Percentiles rank a stretch among this genome's conserved stretches.
These are phyloP conservation scores for Quercus phellos DNA, from an alignment of 331 rosid species.

Conservation along the genomic window DNA sequence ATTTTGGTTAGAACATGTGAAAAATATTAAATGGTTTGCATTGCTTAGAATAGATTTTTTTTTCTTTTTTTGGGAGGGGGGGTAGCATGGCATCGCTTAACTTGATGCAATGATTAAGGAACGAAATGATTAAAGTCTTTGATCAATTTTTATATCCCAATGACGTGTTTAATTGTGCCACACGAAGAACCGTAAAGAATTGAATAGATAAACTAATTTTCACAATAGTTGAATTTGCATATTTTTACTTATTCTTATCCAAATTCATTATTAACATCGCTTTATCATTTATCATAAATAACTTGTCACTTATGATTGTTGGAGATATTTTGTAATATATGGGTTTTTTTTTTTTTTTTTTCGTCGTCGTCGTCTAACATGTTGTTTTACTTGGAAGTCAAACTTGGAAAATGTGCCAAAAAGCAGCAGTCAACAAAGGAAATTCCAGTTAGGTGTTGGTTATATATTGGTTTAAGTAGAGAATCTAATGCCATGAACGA, in stretches of 20 bases:
- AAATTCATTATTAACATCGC: accelerated
- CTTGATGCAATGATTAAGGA: not conserved
- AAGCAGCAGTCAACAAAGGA: constrained; percentile 14
- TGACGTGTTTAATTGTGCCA: constrained; percentile 17
- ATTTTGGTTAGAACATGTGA: too few relatives aligned
- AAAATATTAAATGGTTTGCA: not conserved
- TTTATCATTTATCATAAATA: too few relatives aligned
- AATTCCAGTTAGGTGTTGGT: constrained; percentile 36
- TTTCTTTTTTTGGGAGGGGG: too few relatives aligned
- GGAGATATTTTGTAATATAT: too few relatives aligned
- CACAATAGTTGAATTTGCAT: too few relatives aligned
- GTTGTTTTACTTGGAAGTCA: constrained; percentile 9
- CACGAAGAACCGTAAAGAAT: not conserved
- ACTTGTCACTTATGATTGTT: accelerated
- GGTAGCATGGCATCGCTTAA: not conserved
- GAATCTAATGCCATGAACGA: constrained; percentile 37
- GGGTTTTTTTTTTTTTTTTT: too few relatives aligned
- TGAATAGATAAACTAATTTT: not conserved
- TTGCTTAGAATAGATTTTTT: not conserved
- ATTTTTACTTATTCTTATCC: accelerated
- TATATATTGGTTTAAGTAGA: constrained; percentile 31
- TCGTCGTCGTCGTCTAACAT: too few relatives aligned
- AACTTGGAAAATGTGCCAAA: constrained; percentile 35
- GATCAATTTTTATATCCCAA: constrained; percentile 2
- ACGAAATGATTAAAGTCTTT: not conserved